These are phyloP conservation scores for Cyclotella atomus DNA, from an alignment of 108 stramenopile genomes.

Conservation along the genomic window DNA sequence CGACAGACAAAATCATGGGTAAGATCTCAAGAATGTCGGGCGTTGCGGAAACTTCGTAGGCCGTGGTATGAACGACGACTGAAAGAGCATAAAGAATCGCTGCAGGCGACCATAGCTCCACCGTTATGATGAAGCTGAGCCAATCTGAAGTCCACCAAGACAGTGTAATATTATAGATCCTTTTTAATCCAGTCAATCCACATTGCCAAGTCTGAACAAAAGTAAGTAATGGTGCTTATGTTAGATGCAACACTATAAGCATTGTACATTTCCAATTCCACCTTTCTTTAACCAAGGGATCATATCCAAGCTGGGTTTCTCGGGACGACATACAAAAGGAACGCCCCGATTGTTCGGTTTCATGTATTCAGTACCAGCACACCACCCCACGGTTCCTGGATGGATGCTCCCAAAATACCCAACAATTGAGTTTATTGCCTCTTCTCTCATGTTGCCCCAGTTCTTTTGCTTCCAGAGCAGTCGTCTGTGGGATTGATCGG, in stretches of 20 bases:
- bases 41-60: conserved; percentile 80
- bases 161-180: conserved; percentile 3
- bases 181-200: too few relatives aligned
- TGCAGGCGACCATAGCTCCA: conserved; percentile 43
- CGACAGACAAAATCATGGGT: conserved; percentile 86
- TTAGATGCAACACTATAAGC: conserved; percentile 10
- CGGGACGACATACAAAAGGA: conserved; percentile 45
- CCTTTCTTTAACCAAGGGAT: conserved; percentile 48
- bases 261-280: conserved; percentile 39
- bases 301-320: conserved; percentile 46
- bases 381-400: conserved; percentile 86
- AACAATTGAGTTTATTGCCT: conserved; percentile 76
- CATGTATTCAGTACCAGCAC: conserved; percentile 70
- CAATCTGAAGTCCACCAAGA: not conserved
- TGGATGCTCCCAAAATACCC: conserved; percentile 87
- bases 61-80: conserved; percentile 93
- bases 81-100: conserved; percentile 81
- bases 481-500: conserved; percentile 53
- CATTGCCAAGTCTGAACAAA: too few relatives aligned
- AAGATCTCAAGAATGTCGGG: conserved; percentile 87
- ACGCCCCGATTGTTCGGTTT: conserved; percentile 32
- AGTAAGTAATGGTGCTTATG: too few relatives aligned
- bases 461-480: conserved; percentile 61
- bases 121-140: conserved; percentile 30
- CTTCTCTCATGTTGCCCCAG: conserved; percentile 76